phyloP scores from a whole-genome alignment of 2,329 filamentous ascomycete species.

The Colletotrichum sp. region DNA sequence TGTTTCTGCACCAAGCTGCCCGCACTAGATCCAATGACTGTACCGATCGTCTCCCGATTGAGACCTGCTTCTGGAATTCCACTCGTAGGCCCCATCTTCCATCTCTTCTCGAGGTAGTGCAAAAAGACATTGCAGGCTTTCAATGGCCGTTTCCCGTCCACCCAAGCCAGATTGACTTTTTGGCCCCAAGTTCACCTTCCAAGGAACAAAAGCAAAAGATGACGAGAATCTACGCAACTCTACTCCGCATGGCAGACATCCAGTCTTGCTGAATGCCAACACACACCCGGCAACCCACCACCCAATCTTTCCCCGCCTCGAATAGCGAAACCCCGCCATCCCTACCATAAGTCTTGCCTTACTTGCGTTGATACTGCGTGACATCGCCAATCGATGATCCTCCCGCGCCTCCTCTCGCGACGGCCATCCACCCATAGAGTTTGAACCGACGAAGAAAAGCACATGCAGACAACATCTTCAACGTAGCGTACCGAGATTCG shows the following conservation, averaged over 20 bases:
- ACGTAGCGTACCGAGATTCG: constrained; percentile 4
- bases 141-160: background rate
- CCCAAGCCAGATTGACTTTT: background rate
- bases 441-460: background rate
- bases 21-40: background rate
- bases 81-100: background rate
- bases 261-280: background rate
- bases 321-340: background rate
- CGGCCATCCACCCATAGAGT: background rate
- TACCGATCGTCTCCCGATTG: background rate
- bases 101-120: background rate
- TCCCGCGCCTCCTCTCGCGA: background rate
- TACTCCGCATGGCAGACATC: background rate
- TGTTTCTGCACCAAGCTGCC: background rate
- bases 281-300: background rate
- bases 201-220: background rate
- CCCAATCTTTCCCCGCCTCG: background rate
- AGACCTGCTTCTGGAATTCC: background rate
- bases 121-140: background rate
- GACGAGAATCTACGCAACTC: background rate
- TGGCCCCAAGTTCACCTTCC: background rate
- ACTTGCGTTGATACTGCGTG: background rate
- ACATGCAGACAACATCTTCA: background rate
- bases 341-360: background rate
- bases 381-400: background rate